Base-by-base conservation (phyloP, 371 early-diverging fungal genomes). In the Mucor circinelloides region DNA sequence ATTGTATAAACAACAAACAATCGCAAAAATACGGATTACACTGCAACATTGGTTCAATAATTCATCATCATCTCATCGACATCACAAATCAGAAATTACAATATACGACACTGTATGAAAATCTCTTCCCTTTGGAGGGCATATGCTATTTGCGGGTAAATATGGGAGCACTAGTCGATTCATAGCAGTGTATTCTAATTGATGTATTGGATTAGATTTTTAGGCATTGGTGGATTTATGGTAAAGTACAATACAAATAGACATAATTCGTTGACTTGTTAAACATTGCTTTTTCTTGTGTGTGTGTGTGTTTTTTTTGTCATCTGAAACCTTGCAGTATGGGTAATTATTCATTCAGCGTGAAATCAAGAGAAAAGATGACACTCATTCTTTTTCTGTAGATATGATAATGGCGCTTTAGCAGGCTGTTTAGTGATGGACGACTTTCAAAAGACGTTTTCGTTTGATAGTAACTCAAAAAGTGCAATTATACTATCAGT, bases 361-460 rank as follows among this genome's bases (percentile, higher is more conserved):
- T 34, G 34, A 34, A 34, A 60, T 25, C 23, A 59, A 54, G 15
- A 46, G 28, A 50, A 34, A 12, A 6, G 15, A 30, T 40, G 31
- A 21, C 12, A 15, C 36, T 27, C 9, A 55, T 44, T 56, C n/a
- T 36, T 10, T 13, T 52, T 58, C 40, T 56, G 44, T 68, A 81
- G 86, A 60, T 81, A 84, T 67, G 84, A 86, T 67, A 78, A 68
- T 61, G 84, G 83, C 36, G 72, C 75, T 30, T 60, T 83, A 21
- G 71, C 81, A 30, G 72, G 80, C n/a, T 70, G 81, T 58, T 44
- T 80, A 59, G 74, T 72, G 25, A 79, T 83, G 77, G 67, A 68
- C 54, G 59, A 72, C 21, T 80, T 78, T 71, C 69, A 70, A 48
- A 57, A 63, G 12, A 69, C 70, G n/a, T 73, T 73, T 64, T 62